phyloP scores from a whole-genome alignment of 805 yeast species.

The Kodamaea fukazawae region DNA sequence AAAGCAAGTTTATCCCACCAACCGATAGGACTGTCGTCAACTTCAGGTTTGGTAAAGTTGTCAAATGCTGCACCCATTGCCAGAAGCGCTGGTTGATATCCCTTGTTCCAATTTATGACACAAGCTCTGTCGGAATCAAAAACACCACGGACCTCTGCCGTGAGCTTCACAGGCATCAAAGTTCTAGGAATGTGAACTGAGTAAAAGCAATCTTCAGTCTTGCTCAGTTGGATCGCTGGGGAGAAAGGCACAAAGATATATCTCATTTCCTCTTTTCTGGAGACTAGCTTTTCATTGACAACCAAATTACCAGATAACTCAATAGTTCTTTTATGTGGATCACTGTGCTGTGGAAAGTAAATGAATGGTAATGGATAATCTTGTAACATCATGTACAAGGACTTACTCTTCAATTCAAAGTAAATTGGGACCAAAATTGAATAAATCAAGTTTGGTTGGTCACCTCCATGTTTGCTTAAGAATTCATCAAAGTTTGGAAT shows the following conservation, averaged over 20 bases:
- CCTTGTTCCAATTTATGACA: slow-evolving; percentile 60
- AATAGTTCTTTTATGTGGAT: slow-evolving; percentile 25
- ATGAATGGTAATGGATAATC: slow-evolving; percentile 60
- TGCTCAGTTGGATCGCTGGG: slow-evolving; percentile 41
- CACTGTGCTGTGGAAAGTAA: slow-evolving; percentile 42
- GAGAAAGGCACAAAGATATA: slow-evolving; percentile 57
- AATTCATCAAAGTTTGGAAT: slow-evolving; percentile 38
- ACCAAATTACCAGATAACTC: slow-evolving; percentile 46
- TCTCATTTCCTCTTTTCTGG: slow-evolving; percentile 43
- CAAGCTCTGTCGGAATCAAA: slow-evolving; percentile 49
- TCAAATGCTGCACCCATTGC: slow-evolving; percentile 45
- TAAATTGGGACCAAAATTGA: slow-evolving; percentile 54
- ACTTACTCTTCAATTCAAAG: slow-evolving; percentile 42
- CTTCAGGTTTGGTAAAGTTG: slow-evolving; percentile 44
- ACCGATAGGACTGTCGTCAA: slow-evolving; percentile 45
- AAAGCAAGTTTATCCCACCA: slow-evolving; percentile 57
- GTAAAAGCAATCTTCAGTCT: slow-evolving; percentile 46
- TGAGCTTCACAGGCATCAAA: slow-evolving; percentile 58
- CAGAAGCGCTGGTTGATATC: slow-evolving; percentile 58
- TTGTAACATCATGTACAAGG: slow-evolving; percentile 44
- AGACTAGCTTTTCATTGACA: slow-evolving; percentile 54
- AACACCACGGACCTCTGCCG: slow-evolving; percentile 46
- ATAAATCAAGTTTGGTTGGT: slow-evolving; percentile 53
- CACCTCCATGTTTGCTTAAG: slow-evolving; percentile 37
- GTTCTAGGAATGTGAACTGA: slow-evolving; percentile 60